A percentile compares a stretch with the other conserved stretches of the same genome.
These are phyloP conservation scores for Ceratocystis eucalypticola DNA, from an alignment of 2,329 filamentous ascomycete genomes.

Conservation along the genomic window DNA sequence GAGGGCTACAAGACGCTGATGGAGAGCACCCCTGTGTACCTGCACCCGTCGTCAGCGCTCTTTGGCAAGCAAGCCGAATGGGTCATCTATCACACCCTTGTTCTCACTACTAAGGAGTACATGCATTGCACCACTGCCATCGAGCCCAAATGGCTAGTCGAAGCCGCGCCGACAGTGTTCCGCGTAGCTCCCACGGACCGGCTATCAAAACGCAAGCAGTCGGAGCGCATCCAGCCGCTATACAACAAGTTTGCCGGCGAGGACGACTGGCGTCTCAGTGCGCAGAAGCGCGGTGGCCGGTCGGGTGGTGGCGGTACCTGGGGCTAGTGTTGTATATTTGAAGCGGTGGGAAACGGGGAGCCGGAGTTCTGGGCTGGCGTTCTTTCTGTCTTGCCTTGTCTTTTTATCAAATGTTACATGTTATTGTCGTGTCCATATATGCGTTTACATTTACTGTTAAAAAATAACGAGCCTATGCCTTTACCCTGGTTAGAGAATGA, in stretches of 20 bases:
- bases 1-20: slow-evolving; percentile 97
- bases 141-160: slow-evolving; percentile 87
- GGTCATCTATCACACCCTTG: slow-evolving; percentile 83
- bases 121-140: slow-evolving; percentile 92
- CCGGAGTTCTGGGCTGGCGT: not conserved
- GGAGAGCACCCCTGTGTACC: slow-evolving; percentile 85
- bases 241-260: slow-evolving; percentile 86
- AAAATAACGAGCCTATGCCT: not conserved
- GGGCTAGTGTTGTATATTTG: slow-evolving; percentile 42
- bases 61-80: slow-evolving; percentile 95
- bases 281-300: slow-evolving; percentile 72
- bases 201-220: slow-evolving; percentile 81
- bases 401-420: not conserved
- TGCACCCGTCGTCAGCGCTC: slow-evolving; percentile 81
- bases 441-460: not conserved
- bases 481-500: not conserved
- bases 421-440: not conserved
- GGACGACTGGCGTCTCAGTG: slow-evolving; percentile 87
- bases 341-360: not conserved
- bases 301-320: slow-evolving; percentile 80
- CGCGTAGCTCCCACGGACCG: slow-evolving; percentile 82
- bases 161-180: slow-evolving; percentile 97
- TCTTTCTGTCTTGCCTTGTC: not conserved
- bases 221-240: slow-evolving; percentile 86
- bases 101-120: slow-evolving; percentile 93